These are phyloP conservation scores for Aspergillus candidus DNA, from an alignment of 2,329 filamentous ascomycete species.

Conservation along the genomic window DNA sequence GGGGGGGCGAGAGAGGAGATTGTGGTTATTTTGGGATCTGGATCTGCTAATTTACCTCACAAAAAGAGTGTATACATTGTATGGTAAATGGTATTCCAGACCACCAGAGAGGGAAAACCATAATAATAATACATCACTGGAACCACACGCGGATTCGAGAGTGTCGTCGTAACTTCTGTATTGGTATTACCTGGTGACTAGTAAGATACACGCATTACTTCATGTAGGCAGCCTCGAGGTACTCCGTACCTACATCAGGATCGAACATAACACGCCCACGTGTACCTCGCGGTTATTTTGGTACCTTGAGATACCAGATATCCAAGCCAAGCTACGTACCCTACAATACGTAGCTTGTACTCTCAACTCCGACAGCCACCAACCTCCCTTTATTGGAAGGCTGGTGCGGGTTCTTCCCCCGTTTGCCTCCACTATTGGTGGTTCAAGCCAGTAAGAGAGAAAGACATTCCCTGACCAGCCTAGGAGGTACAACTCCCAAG, in stretches of 20 bases:
- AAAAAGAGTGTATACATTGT: conserved; percentile 7
- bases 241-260: too few species aligned
- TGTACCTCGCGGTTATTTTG: too few species aligned
- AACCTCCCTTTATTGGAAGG: conserved; percentile 5
- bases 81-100: conserved; percentile 5
- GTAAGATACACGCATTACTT: neutral
- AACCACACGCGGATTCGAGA: neutral
- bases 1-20: conserved; percentile 13
- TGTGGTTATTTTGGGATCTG: conserved; percentile 29
- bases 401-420: neutral
- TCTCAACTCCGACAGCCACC: neutral
- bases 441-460: conserved; percentile 1
- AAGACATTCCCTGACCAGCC: too few species aligned
- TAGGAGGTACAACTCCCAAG: too few species aligned
- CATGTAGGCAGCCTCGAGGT: neutral
- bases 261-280: too few species aligned
- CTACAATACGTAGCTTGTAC: neutral
- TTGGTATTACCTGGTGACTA: too few species aligned
- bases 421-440: conserved; percentile 2
- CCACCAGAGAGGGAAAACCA: neutral
- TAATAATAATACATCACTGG: neutral
- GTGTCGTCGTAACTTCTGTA: too few species aligned
- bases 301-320: too few species aligned
- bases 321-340: too few species aligned
- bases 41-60: conserved; percentile 15